Percentiles rank a stretch among this genome's conserved stretches.
phyloP scores from a whole-genome alignment of 768 basidiomycete genomes.

The Rhizopogon vinicolor region DNA sequence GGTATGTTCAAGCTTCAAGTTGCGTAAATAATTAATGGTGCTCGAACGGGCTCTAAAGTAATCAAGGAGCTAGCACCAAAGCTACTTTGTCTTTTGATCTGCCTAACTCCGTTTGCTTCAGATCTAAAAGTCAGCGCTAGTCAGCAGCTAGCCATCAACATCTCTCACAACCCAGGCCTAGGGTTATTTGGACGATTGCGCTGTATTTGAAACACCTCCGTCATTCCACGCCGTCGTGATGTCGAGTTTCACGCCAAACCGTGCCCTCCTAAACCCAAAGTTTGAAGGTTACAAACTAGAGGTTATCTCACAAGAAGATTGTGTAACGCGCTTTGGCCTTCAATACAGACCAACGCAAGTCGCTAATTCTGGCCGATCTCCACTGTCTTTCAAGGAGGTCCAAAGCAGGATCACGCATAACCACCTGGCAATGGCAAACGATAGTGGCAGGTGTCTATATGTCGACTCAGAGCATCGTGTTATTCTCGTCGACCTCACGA shows the following conservation, averaged over 20 bases:
- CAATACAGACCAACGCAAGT: constrained; percentile 41
- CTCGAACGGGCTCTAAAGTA: too few relatives aligned
- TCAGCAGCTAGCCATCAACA: too few relatives aligned
- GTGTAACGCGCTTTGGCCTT: constrained; percentile 47
- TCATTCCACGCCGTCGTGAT: constrained; percentile 9
- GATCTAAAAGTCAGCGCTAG: too few relatives aligned
- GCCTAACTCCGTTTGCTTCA: too few relatives aligned
- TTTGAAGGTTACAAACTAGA: constrained; percentile 84
- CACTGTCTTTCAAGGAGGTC: constrained; percentile 75
- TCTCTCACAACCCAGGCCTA: too few relatives aligned
- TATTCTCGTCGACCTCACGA: constrained; percentile 49
- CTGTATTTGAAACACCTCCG: too few relatives aligned
- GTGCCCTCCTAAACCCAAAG: constrained; percentile 66
- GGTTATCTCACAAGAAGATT: constrained; percentile 52
- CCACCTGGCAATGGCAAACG: constrained; percentile 54
- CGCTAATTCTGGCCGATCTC: constrained; percentile 53
- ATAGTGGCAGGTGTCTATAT: constrained; percentile 52
- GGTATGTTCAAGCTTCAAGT: too few relatives aligned
- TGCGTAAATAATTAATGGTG: too few relatives aligned
- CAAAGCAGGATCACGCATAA: constrained; percentile 84
- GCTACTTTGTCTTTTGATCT: too few relatives aligned
- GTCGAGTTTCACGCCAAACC: constrained; percentile 40
- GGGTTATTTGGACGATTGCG: too few relatives aligned
- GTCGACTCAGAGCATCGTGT: constrained; percentile 62
- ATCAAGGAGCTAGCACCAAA: too few relatives aligned